Evolutionary conservation across 2,329 filamentous ascomycete species (phyloP).

Genomic region (Pestalotiopsis sp.): DNA sequence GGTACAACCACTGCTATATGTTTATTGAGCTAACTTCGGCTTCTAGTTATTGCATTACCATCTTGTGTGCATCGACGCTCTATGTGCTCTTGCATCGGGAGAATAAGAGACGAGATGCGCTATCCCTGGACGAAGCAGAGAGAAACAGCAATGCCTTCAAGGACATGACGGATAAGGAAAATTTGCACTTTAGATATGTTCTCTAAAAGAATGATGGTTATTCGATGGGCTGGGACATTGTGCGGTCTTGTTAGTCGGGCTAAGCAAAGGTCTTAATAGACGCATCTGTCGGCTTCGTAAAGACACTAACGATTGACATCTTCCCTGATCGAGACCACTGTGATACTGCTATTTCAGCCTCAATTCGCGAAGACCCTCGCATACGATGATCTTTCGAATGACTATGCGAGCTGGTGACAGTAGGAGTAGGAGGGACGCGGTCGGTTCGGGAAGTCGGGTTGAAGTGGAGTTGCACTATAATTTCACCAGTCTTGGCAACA

Average conservation of each 20-base stretch:
- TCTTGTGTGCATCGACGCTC: constrained; percentile 55
- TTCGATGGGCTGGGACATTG: no score
- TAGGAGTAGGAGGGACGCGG: no score
- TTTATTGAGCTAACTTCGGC: neutral
- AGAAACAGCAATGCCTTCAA: constrained; percentile 67
- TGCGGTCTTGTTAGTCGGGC: no score
- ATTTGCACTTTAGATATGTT: constrained; percentile 65
- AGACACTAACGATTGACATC: no score
- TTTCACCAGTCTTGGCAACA: neutral
- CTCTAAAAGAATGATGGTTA: no score
- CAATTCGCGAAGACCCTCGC: no score
- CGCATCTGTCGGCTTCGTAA: no score
- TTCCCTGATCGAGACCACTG: no score
- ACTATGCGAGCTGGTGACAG: no score
- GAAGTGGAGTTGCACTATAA: neutral
- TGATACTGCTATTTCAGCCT: no score
- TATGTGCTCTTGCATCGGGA: constrained; percentile 62
- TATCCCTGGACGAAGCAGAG: constrained; percentile 55
- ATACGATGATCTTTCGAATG: no score
- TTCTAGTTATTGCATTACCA: constrained; percentile 67
- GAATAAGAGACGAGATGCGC: constrained; percentile 53
- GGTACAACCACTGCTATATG: constrained; percentile 13
- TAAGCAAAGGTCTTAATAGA: no score
- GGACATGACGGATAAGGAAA: constrained; percentile 70
- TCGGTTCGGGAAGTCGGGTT: neutral